A percentile compares a stretch with the other conserved stretches of the same genome.
Evolutionary conservation across 352 stramenopile species (phyloP).

Genomic region (Pythium coloratum): DNA sequence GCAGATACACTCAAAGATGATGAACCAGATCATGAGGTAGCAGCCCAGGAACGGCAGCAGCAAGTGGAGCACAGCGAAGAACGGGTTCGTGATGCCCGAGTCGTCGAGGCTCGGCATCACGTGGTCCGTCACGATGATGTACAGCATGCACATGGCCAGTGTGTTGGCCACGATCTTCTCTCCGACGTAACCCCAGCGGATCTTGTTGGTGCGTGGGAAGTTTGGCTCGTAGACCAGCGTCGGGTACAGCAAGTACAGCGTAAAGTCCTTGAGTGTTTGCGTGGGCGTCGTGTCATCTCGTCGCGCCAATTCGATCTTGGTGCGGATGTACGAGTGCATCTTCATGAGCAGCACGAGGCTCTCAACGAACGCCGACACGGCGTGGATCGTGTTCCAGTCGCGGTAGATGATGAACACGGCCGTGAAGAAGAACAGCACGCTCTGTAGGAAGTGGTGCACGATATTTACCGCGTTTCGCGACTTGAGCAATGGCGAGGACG

Average conservation of each 20-base stretch:
- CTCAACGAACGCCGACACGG: slow-evolving; percentile 74
- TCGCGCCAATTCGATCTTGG: slow-evolving; percentile 61
- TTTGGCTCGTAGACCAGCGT: slow-evolving; percentile 95
- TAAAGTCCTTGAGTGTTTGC: slow-evolving; percentile 55
- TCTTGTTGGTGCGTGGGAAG: slow-evolving; percentile 82
- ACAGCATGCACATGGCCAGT: slow-evolving; percentile 79
- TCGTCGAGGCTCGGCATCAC: slow-evolving; percentile 84
- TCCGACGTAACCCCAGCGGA: slow-evolving; percentile 84
- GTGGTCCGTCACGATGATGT: slow-evolving; percentile 91
- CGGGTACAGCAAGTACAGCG: slow-evolving; percentile 76
- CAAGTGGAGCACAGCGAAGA: slow-evolving; percentile 77
- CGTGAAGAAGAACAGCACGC: slow-evolving; percentile 72
- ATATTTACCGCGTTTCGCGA: slow-evolving; percentile 59
- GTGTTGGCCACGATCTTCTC: slow-evolving; percentile 81
- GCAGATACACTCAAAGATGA: slow-evolving; percentile 96
- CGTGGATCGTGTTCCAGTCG: slow-evolving; percentile 76
- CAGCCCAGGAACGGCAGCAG: slow-evolving; percentile 92
- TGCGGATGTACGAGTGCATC: slow-evolving; percentile 84
- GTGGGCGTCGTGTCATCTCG: slow-evolving; percentile 27
- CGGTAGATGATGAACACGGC: slow-evolving; percentile 63
- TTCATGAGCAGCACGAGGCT: slow-evolving; percentile 79
- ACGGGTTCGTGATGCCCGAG: slow-evolving; percentile 51
- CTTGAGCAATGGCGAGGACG: slow-evolving; percentile 32
- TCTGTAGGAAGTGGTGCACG: slow-evolving; percentile 70
- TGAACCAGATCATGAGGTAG: slow-evolving; percentile 96